phyloP scores from a whole-genome alignment of 2,329 filamentous ascomycete species.

The Fusarium paranaense region DNA sequence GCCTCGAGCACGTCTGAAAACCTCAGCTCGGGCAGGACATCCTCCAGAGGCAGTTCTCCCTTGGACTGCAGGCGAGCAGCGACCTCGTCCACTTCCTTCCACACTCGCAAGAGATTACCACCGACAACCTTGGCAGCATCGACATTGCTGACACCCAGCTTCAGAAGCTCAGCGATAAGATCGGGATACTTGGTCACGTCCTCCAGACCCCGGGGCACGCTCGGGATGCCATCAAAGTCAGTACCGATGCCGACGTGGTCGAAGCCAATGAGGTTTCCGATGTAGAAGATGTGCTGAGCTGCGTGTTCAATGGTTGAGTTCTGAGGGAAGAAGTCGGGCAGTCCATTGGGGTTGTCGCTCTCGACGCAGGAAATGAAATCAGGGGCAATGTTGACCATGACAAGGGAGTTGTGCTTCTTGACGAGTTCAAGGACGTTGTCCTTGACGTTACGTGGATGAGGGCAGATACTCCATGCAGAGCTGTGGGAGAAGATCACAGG shows the following conservation, averaged over 20 bases:
- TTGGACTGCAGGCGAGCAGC: constrained; percentile 72
- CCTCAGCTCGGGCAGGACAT: constrained; percentile 52
- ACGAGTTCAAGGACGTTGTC: constrained; percentile 85
- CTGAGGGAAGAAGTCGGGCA: constrained; percentile 74
- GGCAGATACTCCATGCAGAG: constrained; percentile 82
- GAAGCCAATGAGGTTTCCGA: constrained; percentile 85
- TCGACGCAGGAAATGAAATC: constrained; percentile 83
- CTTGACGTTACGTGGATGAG: constrained; percentile 90
- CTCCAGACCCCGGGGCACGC: constrained; percentile 78
- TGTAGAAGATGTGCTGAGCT: constrained; percentile 82
- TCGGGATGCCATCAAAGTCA: constrained; percentile 84
- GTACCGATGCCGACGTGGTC: constrained; percentile 89
- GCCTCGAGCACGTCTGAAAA: constrained; percentile 20
- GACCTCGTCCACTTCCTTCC: constrained; percentile 81
- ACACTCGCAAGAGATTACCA: constrained; percentile 85
- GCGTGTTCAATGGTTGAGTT: constrained; percentile 83
- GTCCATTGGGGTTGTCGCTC: constrained; percentile 67
- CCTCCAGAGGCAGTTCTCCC: constrained; percentile 65
- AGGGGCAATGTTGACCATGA: constrained; percentile 92
- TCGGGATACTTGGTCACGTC: constrained; percentile 88
- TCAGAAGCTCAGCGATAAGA: constrained; percentile 79
- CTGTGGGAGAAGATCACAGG: constrained; percentile 93
- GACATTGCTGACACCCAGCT: constrained; percentile 77
- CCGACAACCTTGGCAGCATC: constrained; percentile 83
- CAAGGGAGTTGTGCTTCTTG: constrained; percentile 76